Base-by-base conservation (phyloP, 1,284 basidiomycete genomes). In the Sporisorium iseilematis-ciliati region DNA sequence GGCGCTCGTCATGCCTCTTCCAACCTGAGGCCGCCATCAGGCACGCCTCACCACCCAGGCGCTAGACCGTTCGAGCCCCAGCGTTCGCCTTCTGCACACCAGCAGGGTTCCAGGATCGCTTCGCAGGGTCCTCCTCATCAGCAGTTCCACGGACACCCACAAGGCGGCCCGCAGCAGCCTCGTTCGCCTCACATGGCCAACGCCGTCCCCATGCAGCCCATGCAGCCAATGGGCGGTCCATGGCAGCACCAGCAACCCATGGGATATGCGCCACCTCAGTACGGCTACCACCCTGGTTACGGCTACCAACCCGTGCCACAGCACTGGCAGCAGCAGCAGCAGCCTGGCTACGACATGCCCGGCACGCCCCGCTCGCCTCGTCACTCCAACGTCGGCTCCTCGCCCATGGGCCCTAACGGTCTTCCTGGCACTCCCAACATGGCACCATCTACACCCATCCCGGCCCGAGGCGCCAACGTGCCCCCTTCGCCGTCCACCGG, bases 331-430 rank as follows among this genome's bases (percentile, higher is more conserved):
- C 75, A 75, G 42, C 55, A 50, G 56, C 55, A 48, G 55, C 55
- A 48, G 55, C 25, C 68, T n/a, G 65, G 65, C 21, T 81, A 75
- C 60, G 80, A 82, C 43, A 75, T 80, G 71, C 66, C 66, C 38
- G 73, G 64, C 56, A 79, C 75, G 14, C 80, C 80, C 16, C 66
- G 78, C 35, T 82, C 81, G 63, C 81, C 81, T 20, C 74, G 79
- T 31, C 78, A 80, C 42, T 64, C 78, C 51, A 75, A 75, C 70
- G 58, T 80, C 33, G 65, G 75, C 21, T 61, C 81, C 7, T 81
- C 81, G 42, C 78, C 79, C 23, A 78, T 82, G 78, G 76, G 77
- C n/a, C 77, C 69, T 49, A 66, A 69, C 55, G 77, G 74, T 40
- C 57, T 75, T 54, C 77, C 79, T 5, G 71, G 71, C 41, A 81